These are phyloP conservation scores for Flaveria robusta DNA, from an alignment of 129 eudicot species.

Conservation along the genomic window DNA sequence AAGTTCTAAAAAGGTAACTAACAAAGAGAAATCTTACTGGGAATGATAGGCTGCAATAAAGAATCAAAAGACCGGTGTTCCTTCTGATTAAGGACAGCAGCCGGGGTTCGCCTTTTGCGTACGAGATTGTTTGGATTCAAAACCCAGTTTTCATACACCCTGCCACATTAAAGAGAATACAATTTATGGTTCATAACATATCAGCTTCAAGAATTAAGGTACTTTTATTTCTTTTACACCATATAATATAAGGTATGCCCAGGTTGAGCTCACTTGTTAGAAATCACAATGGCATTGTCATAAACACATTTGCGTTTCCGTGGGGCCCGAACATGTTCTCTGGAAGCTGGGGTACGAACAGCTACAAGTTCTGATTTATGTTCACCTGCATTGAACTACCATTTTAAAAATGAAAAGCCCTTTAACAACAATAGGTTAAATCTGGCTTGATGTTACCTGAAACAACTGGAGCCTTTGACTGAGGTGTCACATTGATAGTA, in stretches of 20 bases:
- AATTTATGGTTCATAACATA: background rate
- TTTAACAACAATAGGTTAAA: background rate
- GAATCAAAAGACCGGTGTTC: slow-evolving; percentile 28
- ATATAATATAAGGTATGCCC: background rate
- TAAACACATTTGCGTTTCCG: slow-evolving; percentile 50
- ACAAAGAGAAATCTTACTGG: slow-evolving; percentile 43
- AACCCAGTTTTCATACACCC: slow-evolving; percentile 56
- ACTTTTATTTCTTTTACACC: background rate
- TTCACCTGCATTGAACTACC: slow-evolving; percentile 40
- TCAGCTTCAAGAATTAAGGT: background rate
- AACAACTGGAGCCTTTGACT: slow-evolving; percentile 48
- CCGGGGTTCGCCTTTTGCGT: slow-evolving; percentile 43
- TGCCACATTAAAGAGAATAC: slow-evolving; percentile 27
- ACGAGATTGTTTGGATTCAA: slow-evolving; percentile 51
- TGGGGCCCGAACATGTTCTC: slow-evolving; percentile 41
- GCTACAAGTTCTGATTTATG: slow-evolving; percentile 40
- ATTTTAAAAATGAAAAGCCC: slow-evolving; percentile 1
- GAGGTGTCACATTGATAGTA: slow-evolving; percentile 47
- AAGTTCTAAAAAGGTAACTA: background rate
- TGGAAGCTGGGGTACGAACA: slow-evolving; percentile 70
- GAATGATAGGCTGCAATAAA: slow-evolving; percentile 57
- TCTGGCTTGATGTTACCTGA: slow-evolving; percentile 28
- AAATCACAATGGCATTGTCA: slow-evolving; percentile 37
- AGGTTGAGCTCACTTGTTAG: slow-evolving; percentile 48
- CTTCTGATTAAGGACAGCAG: slow-evolving; percentile 41